Evolutionary conservation across 2,329 filamentous ascomycete genomes (phyloP), one percentile per base, ranked within the genome.

Genomic region (Cladobotryum mycophilum): DNA sequence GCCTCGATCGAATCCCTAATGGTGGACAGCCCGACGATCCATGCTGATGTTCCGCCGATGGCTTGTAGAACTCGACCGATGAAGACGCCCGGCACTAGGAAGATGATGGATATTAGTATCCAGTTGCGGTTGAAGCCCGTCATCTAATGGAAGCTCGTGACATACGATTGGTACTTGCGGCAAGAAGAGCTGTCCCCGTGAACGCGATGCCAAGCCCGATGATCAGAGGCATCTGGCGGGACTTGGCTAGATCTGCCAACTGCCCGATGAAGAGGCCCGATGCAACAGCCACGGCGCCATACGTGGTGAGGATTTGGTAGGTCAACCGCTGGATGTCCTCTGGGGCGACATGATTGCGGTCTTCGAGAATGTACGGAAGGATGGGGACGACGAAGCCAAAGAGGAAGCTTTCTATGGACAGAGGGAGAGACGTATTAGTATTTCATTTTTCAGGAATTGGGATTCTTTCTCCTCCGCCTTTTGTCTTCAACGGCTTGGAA

Each of bases 351-450:
- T 46, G 44, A n/a, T 46, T 33, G 34, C 44, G 44, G n/a, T 46
- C 20, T 14, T 36, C n/a, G 33, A 46, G 33, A 9, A 46, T 46
- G 36, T 46, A 20, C 4, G 44, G 44, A 9, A 46, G 30, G 33
- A 46, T 46, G 33, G 44, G 44, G 13, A 46, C 36, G 20, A 46
- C 36, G 33, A 46, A 46, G 25, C 44, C 25, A 34, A 36, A 46
- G 20, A 46, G 44, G 11, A 46, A 46, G 25, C 25, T 46, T 37
- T 46, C 44, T 46, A 14, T 1, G 13, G 30, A 17, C 8, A 13
- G 22, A 20, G 20, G 20, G 20, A 20, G 20, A 14, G 33, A 46
- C 46, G 20, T 36, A 17, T 41, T 38, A 38, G 36, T n/a, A n/a
- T n/a, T 8, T n/a, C n/a, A 6, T 12, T n/a, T n/a, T n/a, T n/a